Evolutionary conservation across 2,329 filamentous ascomycete species (phyloP).

Genomic region (Chrysoporthe puriensis): DNA sequence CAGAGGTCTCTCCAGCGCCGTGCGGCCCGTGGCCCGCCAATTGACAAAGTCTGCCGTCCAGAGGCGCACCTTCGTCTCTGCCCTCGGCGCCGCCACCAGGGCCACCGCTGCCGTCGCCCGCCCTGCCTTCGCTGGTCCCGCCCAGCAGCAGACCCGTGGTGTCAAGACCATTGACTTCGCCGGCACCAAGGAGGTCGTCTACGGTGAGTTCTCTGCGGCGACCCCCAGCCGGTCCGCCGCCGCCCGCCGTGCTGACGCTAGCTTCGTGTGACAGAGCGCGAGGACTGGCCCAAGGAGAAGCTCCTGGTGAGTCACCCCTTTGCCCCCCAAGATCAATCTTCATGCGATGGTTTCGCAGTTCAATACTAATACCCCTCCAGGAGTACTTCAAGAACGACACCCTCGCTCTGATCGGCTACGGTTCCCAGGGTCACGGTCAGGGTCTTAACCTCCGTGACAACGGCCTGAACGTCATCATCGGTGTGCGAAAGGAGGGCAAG

Average conservation of each 20-base stretch:
- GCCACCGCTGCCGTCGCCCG: conserved; percentile 53
- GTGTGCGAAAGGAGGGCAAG: conserved; percentile 96
- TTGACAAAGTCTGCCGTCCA: conserved; percentile 62
- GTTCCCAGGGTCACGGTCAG: conserved; percentile 96
- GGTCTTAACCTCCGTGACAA: conserved; percentile 99
- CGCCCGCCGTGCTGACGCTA: conserved; percentile 18
- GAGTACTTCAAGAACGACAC: conserved; percentile 99
- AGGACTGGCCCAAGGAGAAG: conserved; percentile 98
- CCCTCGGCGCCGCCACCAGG: conserved; percentile 56
- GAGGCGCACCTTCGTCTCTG: conserved; percentile 66
- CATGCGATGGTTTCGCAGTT: conserved; percentile 19
- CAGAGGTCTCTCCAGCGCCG: conserved; percentile 70
- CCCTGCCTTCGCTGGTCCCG: conserved; percentile 52
- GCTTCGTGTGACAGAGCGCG: conserved; percentile 70
- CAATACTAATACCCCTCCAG: conserved; percentile 47
- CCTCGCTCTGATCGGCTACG: conserved; percentile 98
- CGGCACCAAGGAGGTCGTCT: conserved; percentile 91
- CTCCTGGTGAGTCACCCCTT: conserved; percentile 72
- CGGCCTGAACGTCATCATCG: conserved; percentile 97
- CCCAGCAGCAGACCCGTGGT: conserved; percentile 73
- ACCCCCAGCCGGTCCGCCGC: conserved; percentile 18
- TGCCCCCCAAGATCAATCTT: conserved; percentile 29
- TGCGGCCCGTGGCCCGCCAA: conserved; percentile 68
- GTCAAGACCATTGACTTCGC: conserved; percentile 99
- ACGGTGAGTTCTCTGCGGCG: conserved; percentile 61